These are phyloP conservation scores for Leishmania major DNA, from an alignment of 208 protist genomes.

Conservation along the genomic window DNA sequence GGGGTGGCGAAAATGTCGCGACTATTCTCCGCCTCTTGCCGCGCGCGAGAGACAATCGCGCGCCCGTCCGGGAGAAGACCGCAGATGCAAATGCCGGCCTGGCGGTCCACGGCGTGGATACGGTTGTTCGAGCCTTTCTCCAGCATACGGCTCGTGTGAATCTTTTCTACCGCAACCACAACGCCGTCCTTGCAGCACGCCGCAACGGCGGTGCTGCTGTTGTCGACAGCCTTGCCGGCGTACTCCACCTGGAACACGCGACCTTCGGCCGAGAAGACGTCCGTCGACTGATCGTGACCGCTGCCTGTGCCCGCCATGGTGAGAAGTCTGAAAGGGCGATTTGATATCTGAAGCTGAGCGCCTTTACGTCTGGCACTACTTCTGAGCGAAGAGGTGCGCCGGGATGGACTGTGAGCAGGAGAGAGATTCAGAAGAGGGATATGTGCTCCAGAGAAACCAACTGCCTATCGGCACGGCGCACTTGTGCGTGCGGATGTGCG, in stretches of 20 bases:
- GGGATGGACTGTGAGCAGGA: not conserved
- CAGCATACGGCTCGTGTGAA: conserved; percentile 97
- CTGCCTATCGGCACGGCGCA: not conserved
- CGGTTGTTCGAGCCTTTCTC: conserved; percentile 94
- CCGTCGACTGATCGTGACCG: conserved; percentile 97
- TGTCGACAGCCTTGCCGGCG: conserved; percentile 99
- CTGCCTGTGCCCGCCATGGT: conserved; percentile 66
- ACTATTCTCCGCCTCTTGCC: conserved; percentile 94
- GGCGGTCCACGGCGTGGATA: conserved; percentile 94
- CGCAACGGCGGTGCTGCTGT: conserved; percentile 97
- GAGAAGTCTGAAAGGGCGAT: conserved; percentile 9
- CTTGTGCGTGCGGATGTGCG: not conserved
- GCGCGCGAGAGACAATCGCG: conserved; percentile 92
- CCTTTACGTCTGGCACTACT: not conserved
- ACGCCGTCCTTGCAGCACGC: conserved; percentile 98
- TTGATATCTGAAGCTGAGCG: not conserved
- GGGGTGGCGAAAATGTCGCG: conserved; percentile 89
- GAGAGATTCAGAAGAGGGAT: not conserved
- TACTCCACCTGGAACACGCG: conserved; percentile 99
- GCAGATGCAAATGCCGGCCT: conserved; percentile 94
- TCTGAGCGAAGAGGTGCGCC: not conserved
- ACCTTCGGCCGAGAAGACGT: conserved; percentile 99
- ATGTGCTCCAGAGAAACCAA: conserved; percentile 8
- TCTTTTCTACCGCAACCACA: conserved; percentile 98
- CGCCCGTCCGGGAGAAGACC: conserved; percentile 97